Percentiles rank a stretch among this genome's conserved stretches.
Evolutionary conservation across 768 basidiomycete genomes (phyloP).

Genomic region (Russula brevipes): DNA sequence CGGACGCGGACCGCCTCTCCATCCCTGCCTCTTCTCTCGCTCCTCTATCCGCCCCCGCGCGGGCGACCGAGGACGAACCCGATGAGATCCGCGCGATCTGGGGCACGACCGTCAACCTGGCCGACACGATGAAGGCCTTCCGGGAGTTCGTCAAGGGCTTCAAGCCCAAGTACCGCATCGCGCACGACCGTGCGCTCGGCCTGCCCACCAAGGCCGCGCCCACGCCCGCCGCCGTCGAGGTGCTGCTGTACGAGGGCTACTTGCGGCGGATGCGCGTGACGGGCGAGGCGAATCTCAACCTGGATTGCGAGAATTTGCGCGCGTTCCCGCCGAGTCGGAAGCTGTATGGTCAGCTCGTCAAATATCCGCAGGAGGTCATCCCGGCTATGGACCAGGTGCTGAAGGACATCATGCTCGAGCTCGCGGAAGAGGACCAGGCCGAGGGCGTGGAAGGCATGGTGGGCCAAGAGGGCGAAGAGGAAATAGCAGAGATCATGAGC

Average conservation of each 20-base stretch:
- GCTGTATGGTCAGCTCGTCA: constrained; percentile 75
- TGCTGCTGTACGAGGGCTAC: constrained; percentile 71
- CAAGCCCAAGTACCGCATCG: constrained; percentile 83
- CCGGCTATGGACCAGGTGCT: constrained; percentile 96
- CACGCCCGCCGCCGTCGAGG: constrained; percentile 63
- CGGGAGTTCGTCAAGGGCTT: constrained; percentile 86
- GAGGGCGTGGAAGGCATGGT: constrained; percentile 69
- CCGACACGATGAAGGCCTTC: constrained; percentile 88
- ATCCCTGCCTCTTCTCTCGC: constrained; percentile 53
- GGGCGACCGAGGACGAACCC: constrained; percentile 65
- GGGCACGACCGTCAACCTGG: constrained; percentile 94
- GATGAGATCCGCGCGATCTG: constrained; percentile 91
- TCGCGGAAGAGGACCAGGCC: constrained; percentile 76
- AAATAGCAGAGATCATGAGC: constrained; percentile 82
- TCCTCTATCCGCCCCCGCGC: constrained; percentile 55
- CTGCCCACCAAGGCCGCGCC: constrained; percentile 45
- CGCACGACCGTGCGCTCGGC: constrained; percentile 62
- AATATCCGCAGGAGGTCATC: constrained; percentile 96
- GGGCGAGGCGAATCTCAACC: constrained; percentile 88
- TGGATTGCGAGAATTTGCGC: constrained; percentile 80
- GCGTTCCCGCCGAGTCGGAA: constrained; percentile 84
- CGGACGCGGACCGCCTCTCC: constrained; percentile 55
- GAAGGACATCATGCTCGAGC: constrained; percentile 87
- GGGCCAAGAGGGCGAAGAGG: constrained; percentile 71
- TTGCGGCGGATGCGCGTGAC: constrained; percentile 83